Percentiles rank a stretch among this genome's conserved stretches.
phyloP scores from a whole-genome alignment of 2,329 filamentous ascomycete genomes.

The Stagonosporopsis rhizophila region DNA sequence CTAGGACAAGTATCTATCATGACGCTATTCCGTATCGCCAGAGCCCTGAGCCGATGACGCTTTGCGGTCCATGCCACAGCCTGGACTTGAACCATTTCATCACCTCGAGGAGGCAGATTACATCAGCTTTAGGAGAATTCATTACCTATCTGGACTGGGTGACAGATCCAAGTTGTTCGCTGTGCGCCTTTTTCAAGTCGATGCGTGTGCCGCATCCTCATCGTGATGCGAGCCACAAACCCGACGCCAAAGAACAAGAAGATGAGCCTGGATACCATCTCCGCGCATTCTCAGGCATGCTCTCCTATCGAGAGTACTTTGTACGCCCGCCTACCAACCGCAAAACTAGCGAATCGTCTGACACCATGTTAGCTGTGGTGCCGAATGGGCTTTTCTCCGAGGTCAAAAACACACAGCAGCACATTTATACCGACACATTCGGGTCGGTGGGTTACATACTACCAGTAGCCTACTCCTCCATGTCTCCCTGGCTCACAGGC shows the following conservation, averaged over 20 bases:
- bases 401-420: neutral
- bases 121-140: neutral
- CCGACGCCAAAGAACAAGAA: too few relatives aligned
- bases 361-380: conserved; percentile 2
- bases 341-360: neutral
- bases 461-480: conserved; percentile 1
- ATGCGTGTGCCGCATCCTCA: neutral
- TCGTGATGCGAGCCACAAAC: too few relatives aligned
- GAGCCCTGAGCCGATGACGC: neutral
- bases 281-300: neutral
- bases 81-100: neutral
- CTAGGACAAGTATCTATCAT: neutral
- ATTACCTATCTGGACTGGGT: neutral
- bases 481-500: conserved; percentile 1
- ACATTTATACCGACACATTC: neutral
- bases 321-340: neutral
- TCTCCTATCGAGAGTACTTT: conserved; percentile 2
- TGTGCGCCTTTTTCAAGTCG: neutral
- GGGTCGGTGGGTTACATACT: conserved; percentile 1
- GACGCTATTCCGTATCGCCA: neutral
- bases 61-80: neutral
- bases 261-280: neutral
- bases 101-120: neutral
- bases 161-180: neutral
- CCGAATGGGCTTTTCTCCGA: neutral